These are phyloP conservation scores for Ilyonectria sp. DNA, from an alignment of 2,329 filamentous ascomycete genomes.

Conservation along the genomic window DNA sequence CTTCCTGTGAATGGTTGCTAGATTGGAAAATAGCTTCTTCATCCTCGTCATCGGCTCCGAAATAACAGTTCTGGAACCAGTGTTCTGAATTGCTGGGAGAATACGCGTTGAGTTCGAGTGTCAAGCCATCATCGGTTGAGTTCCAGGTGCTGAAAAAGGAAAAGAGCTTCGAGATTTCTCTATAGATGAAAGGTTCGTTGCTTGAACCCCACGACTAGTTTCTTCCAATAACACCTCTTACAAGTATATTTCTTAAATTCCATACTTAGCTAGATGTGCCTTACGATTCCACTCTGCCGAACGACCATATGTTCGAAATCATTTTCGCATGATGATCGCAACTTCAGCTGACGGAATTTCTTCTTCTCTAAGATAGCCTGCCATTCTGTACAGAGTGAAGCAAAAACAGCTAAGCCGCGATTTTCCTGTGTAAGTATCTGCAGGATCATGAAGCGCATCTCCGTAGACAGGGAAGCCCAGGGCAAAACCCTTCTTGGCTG, in stretches of 20 bases:
- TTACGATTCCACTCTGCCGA: neutral
- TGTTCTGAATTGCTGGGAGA: conserved; percentile 11
- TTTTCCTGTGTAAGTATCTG: neutral
- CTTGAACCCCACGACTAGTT: no score
- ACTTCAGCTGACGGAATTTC: conserved; percentile 13
- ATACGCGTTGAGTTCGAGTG: conserved; percentile 6
- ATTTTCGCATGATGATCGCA: neutral
- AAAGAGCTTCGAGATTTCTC: conserved; percentile 12
- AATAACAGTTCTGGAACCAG: conserved; percentile 6
- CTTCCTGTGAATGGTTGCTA: neutral
- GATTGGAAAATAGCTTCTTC: neutral
- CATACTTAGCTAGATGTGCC: conserved; percentile 9
- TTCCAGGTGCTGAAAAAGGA: conserved; percentile 11
- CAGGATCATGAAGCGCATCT: conserved; percentile 11
- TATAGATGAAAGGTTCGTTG: neutral
- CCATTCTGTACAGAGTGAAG: conserved; percentile 17
- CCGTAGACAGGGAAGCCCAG: neutral
- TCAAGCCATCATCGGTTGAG: neutral
- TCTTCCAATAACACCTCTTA: no score
- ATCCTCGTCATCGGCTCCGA: neutral
- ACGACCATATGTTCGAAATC: neutral
- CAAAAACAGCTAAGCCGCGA: neutral
- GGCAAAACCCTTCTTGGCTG: no score
- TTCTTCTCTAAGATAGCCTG: conserved; percentile 9
- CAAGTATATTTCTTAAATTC: conserved; percentile 12